Evolutionary conservation across 495 filamentous ascomycete species (phyloP).

Genomic region (Viridothelium virens): DNA sequence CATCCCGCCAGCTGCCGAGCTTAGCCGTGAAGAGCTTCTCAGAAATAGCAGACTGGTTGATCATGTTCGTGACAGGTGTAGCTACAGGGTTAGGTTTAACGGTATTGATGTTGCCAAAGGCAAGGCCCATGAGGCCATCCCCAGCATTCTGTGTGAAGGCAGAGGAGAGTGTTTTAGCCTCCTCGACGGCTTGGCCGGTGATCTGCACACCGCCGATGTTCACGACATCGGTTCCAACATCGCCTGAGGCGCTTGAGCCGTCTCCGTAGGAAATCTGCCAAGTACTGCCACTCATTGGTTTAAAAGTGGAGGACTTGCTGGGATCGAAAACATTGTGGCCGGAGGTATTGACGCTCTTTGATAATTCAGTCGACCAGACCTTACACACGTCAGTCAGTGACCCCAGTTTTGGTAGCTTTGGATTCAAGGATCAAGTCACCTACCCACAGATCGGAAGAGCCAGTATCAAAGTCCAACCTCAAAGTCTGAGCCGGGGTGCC

Average conservation of each 20-base stretch:
- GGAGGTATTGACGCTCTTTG: constrained; percentile 4
- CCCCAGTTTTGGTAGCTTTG: neutral
- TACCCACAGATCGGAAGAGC: constrained; percentile 72
- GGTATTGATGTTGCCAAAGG: constrained; percentile 63
- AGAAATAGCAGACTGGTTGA: constrained; percentile 56
- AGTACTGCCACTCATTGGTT: constrained; percentile 40
- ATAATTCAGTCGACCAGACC: constrained; percentile 3
- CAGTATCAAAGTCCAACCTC: constrained; percentile 68
- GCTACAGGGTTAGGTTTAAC: constrained; percentile 52
- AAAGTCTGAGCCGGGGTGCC: constrained; percentile 62
- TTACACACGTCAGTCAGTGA: neutral
- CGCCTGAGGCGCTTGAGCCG: constrained; percentile 60
- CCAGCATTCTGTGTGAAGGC: constrained; percentile 50
- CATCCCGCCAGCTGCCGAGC: constrained; percentile 57
- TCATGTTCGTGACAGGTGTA: constrained; percentile 76
- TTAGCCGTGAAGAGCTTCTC: constrained; percentile 55
- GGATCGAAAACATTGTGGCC: constrained; percentile 43
- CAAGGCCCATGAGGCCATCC: constrained; percentile 71
- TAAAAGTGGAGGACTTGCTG: constrained; percentile 55
- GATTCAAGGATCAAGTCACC: neutral
- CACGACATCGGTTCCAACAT: constrained; percentile 62
- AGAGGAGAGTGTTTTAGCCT: constrained; percentile 56
- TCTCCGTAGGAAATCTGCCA: constrained; percentile 75
- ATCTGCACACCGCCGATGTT: constrained; percentile 60
- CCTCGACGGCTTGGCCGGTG: constrained; percentile 60